phyloP scores from a whole-genome alignment of 345 rosid species.

The Pistacia atlantica region DNA sequence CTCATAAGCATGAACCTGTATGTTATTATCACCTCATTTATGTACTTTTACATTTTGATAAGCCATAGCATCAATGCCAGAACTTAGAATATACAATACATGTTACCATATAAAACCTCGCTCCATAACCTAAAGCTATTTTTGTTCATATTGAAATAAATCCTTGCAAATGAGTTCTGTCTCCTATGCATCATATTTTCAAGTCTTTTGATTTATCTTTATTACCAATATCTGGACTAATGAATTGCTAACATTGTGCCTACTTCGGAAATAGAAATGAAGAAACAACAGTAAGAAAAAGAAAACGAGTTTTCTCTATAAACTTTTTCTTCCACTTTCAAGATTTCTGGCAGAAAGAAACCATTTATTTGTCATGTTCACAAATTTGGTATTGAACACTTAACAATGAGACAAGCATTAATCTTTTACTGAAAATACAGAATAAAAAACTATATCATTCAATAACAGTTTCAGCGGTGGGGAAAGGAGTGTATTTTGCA shows the following conservation, averaged over 20 bases:
- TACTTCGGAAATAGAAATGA: neutral
- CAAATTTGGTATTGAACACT: too few relatives aligned
- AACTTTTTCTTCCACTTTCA: neutral
- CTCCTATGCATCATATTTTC: neutral
- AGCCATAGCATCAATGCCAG: neutral
- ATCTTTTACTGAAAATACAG: neutral
- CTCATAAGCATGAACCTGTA: conserved; percentile 91
- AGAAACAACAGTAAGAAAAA: neutral
- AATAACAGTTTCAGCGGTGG: neutral
- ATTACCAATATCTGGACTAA: too few relatives aligned
- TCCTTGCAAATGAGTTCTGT: neutral
- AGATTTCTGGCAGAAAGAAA: neutral
- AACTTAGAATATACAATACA: neutral
- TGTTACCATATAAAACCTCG: neutral
- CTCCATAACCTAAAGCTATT: neutral
- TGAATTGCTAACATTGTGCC: too few relatives aligned
- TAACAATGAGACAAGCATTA: neutral
- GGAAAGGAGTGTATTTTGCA: neutral
- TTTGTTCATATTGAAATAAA: neutral
- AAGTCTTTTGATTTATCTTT: neutral
- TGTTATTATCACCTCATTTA: conserved; percentile 9
- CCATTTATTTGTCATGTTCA: neutral
- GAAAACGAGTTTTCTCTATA: neutral
- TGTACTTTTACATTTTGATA: neutral
- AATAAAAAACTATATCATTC: neutral